Percentiles rank a stretch among this genome's conserved stretches.
Evolutionary conservation across 495 filamentous ascomycete species (phyloP).

Genomic region (Penicillium cosmopolitanum): DNA sequence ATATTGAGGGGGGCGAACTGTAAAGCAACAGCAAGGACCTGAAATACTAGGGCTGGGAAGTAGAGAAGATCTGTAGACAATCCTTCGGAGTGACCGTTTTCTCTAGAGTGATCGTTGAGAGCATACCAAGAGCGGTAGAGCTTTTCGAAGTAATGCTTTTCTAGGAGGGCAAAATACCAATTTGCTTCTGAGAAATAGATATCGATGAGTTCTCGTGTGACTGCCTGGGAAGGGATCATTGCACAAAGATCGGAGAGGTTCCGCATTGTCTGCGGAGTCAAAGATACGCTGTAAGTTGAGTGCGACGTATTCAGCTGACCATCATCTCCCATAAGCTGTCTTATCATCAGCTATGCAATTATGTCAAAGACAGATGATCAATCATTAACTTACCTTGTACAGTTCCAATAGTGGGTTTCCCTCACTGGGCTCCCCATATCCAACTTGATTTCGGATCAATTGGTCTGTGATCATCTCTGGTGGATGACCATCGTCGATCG

Average conservation of each 20-base stretch:
- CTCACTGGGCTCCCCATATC: conserved; percentile 1
- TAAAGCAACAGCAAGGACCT: conserved; percentile 12
- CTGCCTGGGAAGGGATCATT: background rate
- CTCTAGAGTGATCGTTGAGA: background rate
- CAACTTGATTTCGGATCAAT: conserved; percentile 6
- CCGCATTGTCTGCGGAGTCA: background rate
- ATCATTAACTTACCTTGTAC: background rate
- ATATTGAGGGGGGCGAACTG: background rate
- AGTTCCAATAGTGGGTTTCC: conserved; percentile 2
- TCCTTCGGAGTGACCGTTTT: background rate
- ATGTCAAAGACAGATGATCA: too few species aligned
- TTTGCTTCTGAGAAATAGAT: conserved; percentile 10
- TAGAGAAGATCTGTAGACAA: conserved; percentile 4
- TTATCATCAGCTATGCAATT: background rate
- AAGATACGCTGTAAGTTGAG: background rate
- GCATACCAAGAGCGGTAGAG: conserved; percentile 3
- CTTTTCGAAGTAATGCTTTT: conserved; percentile 10
- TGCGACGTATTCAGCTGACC: background rate
- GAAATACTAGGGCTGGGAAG: conserved; percentile 3
- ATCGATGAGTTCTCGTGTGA: conserved; percentile 10
- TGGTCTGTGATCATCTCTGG: conserved; percentile 1
- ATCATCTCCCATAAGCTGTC: conserved; percentile 1
- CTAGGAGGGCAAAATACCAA: conserved; percentile 5
- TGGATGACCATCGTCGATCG: background rate
- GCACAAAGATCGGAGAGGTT: conserved; percentile 6